phyloP scores from a whole-genome alignment of 208 protist species.

The Acanthamoeba divionensis region DNA sequence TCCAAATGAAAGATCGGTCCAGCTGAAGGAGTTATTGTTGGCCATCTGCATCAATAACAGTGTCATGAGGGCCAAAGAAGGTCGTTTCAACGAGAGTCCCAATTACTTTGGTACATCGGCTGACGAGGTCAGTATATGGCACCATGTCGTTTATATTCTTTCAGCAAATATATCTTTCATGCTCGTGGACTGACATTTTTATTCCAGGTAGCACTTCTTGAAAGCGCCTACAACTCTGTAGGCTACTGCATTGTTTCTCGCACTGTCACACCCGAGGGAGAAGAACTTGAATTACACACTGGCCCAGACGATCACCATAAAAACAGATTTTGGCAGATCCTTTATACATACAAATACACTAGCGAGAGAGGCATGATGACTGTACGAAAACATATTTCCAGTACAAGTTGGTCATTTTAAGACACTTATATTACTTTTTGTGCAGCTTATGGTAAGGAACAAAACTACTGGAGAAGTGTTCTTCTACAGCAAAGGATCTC shows the following conservation, averaged over 20 bases:
- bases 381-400: slow-evolving; percentile 18
- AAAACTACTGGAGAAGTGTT: slow-evolving; percentile 26
- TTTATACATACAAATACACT: slow-evolving; percentile 51
- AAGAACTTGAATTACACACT: slow-evolving; percentile 30
- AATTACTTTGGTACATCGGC: slow-evolving; percentile 51
- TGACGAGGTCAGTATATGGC: too few relatives aligned
- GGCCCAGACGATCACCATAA: background rate
- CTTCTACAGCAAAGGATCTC: slow-evolving; percentile 51
- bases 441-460: slow-evolving; percentile 31
- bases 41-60: slow-evolving; percentile 39
- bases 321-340: background rate
- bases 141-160: too few relatives aligned
- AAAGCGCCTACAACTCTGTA: background rate
- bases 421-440: too few relatives aligned
- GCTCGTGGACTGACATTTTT: too few relatives aligned
- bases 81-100: background rate
- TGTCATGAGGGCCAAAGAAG: slow-evolving; percentile 32
- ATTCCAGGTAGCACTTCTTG: slow-evolving; percentile 9
- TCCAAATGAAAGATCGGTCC: background rate
- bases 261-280: slow-evolving; percentile 18
- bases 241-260: slow-evolving; percentile 49
- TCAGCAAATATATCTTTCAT: too few relatives aligned
- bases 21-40: slow-evolving; percentile 1
- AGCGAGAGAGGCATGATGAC: slow-evolving; percentile 57
- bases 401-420: background rate